Percentiles rank a stretch among this genome's conserved stretches.
phyloP scores from a whole-genome alignment of 2,329 filamentous ascomycete species.

The Pseudogymnoascus sp. region DNA sequence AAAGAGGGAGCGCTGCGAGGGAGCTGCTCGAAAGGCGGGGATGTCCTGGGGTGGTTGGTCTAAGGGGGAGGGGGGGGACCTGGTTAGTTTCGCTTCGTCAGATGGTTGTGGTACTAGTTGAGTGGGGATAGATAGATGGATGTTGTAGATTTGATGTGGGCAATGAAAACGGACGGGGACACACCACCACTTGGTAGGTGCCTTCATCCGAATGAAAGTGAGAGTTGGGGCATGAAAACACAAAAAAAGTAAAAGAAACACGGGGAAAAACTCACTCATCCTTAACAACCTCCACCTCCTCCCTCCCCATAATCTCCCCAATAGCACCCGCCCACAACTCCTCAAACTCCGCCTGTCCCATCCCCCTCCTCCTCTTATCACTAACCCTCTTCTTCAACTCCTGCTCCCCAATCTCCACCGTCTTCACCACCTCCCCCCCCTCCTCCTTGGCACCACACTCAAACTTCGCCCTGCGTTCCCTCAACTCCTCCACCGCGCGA shows the following conservation, averaged over 20 bases:
- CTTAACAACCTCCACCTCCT: slow-evolving; percentile 47
- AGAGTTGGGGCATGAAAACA: neutral
- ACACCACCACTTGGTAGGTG: neutral
- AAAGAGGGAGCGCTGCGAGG: slow-evolving; percentile 83
- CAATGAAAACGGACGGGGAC: neutral
- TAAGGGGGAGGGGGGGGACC: slow-evolving; percentile 63
- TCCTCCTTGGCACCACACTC: slow-evolving; percentile 73
- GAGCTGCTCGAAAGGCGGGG: slow-evolving; percentile 71
- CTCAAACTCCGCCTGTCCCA: slow-evolving; percentile 84
- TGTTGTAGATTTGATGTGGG: neutral
- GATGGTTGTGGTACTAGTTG: neutral
- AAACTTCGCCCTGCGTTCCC: slow-evolving; percentile 76
- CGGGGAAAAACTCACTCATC: slow-evolving; percentile 43
- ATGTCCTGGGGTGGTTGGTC: slow-evolving; percentile 56
- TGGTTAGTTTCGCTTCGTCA: slow-evolving; percentile 62
- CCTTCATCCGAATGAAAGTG: neutral
- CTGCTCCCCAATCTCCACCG: slow-evolving; percentile 55
- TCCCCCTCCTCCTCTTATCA: slow-evolving; percentile 68
- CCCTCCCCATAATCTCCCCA: slow-evolving; percentile 57
- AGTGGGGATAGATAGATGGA: neutral
- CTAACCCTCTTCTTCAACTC: slow-evolving; percentile 70
- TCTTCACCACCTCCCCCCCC: slow-evolving; percentile 47
- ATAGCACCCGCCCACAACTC: slow-evolving; percentile 72
- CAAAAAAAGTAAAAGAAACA: slow-evolving; percentile 13
- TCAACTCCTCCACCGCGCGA: slow-evolving; percentile 75